Conservation (phyloP, 2,329 filamentous ascomycete species). For the Chlorencoelia australis region DNA sequence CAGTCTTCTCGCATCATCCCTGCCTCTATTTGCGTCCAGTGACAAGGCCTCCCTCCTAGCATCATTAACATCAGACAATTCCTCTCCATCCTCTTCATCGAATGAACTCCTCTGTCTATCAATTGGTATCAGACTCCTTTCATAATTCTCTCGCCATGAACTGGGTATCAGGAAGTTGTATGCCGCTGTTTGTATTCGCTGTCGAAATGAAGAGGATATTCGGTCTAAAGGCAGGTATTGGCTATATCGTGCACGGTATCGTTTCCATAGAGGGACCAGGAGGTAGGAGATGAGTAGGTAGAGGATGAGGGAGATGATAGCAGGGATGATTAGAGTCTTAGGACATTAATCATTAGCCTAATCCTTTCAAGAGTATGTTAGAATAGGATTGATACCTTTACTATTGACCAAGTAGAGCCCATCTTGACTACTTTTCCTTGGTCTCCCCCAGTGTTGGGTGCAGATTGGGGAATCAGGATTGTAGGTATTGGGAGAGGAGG, state of each 20-base stretch:
- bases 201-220: conserved; percentile 46
- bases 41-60: conserved; percentile 33
- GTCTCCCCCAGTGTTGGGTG: conserved; percentile 20
- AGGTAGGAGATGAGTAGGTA: conserved; percentile 58
- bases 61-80: conserved; percentile 49
- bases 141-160: conserved; percentile 37
- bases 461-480: conserved; percentile 25
- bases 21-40: conserved; percentile 26
- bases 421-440: conserved; percentile 21
- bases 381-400: conserved; percentile 19
- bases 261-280: conserved; percentile 57
- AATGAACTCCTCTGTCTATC: conserved; percentile 41
- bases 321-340: conserved; percentile 62
- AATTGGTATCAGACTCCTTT: conserved; percentile 31
- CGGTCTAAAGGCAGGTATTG: conserved; percentile 63
- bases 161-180: conserved; percentile 35
- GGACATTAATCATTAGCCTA: conserved; percentile 1
- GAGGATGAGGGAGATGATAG: conserved; percentile 57
- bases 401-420: conserved; percentile 21
- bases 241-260: conserved; percentile 59
- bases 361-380: not conserved
- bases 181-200: conserved; percentile 37
- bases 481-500: too few relatives aligned
- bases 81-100: conserved; percentile 59
- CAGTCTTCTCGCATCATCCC: conserved; percentile 46